Evolutionary conservation across 2,329 filamentous ascomycete genomes (phyloP), one percentile per base, ranked within the genome.

Genomic region (Aureobasidium pullulans): DNA sequence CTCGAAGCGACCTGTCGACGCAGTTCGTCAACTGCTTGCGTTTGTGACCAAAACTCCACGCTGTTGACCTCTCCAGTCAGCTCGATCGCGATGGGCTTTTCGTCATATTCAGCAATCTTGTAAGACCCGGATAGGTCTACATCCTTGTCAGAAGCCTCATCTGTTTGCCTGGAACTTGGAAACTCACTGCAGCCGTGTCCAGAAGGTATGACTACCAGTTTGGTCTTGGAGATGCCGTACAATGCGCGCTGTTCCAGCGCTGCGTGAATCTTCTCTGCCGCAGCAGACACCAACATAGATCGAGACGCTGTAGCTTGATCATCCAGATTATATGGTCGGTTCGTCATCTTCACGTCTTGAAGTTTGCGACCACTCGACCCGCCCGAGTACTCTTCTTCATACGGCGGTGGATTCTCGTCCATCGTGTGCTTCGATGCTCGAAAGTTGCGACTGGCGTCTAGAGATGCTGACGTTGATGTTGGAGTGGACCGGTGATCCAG

Each of bases 21-120:
- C 34, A 71, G 64, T 48, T 65, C 44, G 15, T 54, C 62, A 28
- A 70, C 31, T 31, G 67, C 66, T 62, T 68, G 67, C n/a, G 60
- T 36, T 56, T 72, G 70, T 37, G 62, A 64, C 70, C 70, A 72
- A 49, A 71, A 71, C 23, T 68, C 62, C 10, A 61, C 64, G 31
- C 62, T 62, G 34, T 71, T 68, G 29, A 65, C 62, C 19, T 61
- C 61, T 19, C 66, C 67, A 49, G 68, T 66, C 31, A 71, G 63
- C 44, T 69, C 66, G 16, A 70, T 62, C 16, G 66, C 31, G 2
- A 68, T 63, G 10, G 32, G 36, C 13, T 47, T 57, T 11, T 62
- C 52, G n/a, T 54, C 52, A 39, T 48, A 59, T 29, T 56, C 61
- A 19, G 59, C 61, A 37, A 62, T 53, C 28, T 60, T 54, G n/a